Conservation (phyloP, 805 yeast genomes). For the Suhomyces xylopsoci region DNA sequence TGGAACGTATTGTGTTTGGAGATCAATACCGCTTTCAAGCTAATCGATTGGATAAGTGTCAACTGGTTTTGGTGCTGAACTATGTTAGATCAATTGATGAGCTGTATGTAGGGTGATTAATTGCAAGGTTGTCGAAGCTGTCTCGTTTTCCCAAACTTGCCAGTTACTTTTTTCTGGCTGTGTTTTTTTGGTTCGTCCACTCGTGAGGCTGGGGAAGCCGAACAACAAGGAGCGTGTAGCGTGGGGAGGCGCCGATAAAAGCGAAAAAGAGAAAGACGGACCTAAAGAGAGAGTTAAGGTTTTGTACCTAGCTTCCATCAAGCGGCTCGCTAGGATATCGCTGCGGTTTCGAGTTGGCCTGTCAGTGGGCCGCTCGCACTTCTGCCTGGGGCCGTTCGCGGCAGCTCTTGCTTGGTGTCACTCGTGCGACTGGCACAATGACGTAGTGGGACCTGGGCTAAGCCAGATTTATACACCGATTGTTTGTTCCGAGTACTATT, state of each 20-base stretch:
- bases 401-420: neutral
- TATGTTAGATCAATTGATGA: neutral
- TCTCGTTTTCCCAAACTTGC: conserved; percentile 1
- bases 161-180: conserved; percentile 4
- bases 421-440: neutral
- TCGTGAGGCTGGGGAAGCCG: conserved; percentile 4
- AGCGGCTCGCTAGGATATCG: neutral
- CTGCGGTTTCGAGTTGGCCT: neutral
- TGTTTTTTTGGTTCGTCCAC: conserved; percentile 6
- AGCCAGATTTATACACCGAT: neutral
- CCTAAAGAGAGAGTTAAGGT: neutral
- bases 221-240: neutral
- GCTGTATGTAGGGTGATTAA: neutral
- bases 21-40: neutral
- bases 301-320: neutral
- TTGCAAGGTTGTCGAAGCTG: neutral
- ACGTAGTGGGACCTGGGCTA: neutral
- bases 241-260: neutral
- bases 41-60: neutral
- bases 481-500: neutral
- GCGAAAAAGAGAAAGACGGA: neutral
- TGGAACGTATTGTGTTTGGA: neutral
- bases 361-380: neutral
- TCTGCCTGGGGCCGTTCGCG: neutral
- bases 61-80: neutral